Evolutionary conservation across 805 yeast genomes (phyloP), one percentile per base, ranked within the genome.

Genomic region (Lipomyces mesembrius): DNA sequence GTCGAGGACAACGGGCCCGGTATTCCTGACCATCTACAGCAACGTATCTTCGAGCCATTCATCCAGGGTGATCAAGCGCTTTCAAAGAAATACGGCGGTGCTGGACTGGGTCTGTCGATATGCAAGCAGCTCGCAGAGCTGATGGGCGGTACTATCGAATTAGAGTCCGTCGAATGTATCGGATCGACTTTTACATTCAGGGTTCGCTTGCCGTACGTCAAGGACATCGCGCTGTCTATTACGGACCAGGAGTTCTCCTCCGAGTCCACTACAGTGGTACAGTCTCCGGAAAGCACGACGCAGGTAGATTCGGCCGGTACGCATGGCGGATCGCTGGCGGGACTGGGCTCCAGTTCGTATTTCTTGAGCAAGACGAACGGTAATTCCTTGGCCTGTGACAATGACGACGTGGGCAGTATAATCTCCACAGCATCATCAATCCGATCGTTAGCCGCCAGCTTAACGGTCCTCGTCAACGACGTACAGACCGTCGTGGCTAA

Each of bases 51-150:
- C 77, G 98, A 95, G 74, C 98, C 98, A 0, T 94, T 94, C 80
- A 92, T 93, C 22, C 99, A 94, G 79, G 99, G 98, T 62, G 98
- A 94, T 75, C 97, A 92, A 77, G 92, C 97, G 0, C 81, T 92
- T 34, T 90, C 97, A 4, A 83, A 97, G 75, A 91, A 93, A 65
- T 88, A 90, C 75, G 98, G 98, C 66, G 99, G 99, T 72, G 95
- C 98, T 0, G 99, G 98, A 1, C 81, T 94, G 59, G 99, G 99
- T 0, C 83, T 94, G 56, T 84, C 88, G 0, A 94, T 94, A 74
- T 95, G 98, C 78, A 83, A 91, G 66, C 98, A 94, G 77, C 84
- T 95, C 67, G 97, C 97, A 0, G 85, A 84, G 46, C 86, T 93
- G 87, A 94, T 94, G 98, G 84, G 87, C 65, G 97, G 99, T 64